Evolutionary conservation across 495 filamentous ascomycete genomes (phyloP).

Genomic region (Tetracladium marchalianum): DNA sequence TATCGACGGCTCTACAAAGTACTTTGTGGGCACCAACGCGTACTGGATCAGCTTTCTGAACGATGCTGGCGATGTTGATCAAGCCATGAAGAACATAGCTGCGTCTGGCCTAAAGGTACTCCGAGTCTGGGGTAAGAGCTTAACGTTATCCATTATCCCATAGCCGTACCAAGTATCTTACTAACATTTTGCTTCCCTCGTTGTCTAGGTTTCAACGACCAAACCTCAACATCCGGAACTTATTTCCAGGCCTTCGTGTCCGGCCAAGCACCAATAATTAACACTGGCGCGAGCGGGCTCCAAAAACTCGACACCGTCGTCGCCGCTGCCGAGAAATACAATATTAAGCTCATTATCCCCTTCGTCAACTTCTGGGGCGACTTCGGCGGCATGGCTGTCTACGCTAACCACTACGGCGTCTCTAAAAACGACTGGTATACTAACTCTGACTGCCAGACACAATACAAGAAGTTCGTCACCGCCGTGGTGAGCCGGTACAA

Average conservation of each 20-base stretch:
- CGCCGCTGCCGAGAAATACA: constrained; percentile 39
- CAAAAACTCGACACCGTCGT: constrained; percentile 51
- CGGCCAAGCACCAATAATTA: constrained; percentile 24
- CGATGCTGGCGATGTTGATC: constrained; percentile 51
- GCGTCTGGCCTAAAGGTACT: constrained; percentile 52
- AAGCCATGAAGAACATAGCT: constrained; percentile 44
- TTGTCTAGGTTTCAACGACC: constrained; percentile 35
- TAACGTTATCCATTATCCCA: no score
- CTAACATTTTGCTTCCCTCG: constrained; percentile 27
- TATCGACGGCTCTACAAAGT: constrained; percentile 51
- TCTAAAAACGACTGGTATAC: constrained; percentile 46
- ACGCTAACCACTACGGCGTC: constrained; percentile 29
- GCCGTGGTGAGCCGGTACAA: constrained; percentile 52
- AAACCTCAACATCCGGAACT: constrained; percentile 41
- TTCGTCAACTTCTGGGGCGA: constrained; percentile 52
- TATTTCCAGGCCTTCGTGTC: constrained; percentile 25
- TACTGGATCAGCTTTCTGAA: constrained; percentile 63
- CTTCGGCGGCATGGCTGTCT: constrained; percentile 58
- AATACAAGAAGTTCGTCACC: constrained; percentile 54
- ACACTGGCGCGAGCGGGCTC: constrained; percentile 43
- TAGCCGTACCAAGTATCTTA: constrained; percentile 43
- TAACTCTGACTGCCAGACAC: constrained; percentile 39
- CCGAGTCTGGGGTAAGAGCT: constrained; percentile 49
- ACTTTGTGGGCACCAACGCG: constrained; percentile 61
- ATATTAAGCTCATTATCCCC: constrained; percentile 43